phyloP scores from a whole-genome alignment of 352 stramenopile genomes.

The Phytophthora ohioensis region DNA sequence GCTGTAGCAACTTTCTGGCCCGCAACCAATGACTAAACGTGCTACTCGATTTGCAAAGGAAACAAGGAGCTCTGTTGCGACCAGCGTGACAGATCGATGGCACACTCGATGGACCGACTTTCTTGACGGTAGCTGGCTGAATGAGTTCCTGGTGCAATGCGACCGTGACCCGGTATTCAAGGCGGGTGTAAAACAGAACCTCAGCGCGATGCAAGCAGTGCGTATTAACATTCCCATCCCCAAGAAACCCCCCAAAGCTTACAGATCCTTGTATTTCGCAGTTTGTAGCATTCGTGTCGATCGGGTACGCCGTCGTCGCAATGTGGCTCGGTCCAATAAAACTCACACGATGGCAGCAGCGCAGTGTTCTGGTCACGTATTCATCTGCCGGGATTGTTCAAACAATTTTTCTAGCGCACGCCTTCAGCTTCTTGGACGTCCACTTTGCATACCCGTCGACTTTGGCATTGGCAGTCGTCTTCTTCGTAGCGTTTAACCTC shows the following conservation, averaged over 20 bases:
- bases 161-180: slow-evolving; percentile 44
- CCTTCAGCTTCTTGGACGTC: slow-evolving; percentile 33
- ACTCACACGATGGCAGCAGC: slow-evolving; percentile 58
- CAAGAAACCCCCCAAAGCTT: slow-evolving; percentile 1
- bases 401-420: slow-evolving; percentile 47
- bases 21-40: no score
- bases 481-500: slow-evolving; percentile 64
- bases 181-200: slow-evolving; percentile 28
- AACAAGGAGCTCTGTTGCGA: not conserved
- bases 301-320: slow-evolving; percentile 49
- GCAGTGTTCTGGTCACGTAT: slow-evolving; percentile 51
- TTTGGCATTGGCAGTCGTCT: slow-evolving; percentile 37
- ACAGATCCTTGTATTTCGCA: slow-evolving; percentile 26
- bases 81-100: not conserved
- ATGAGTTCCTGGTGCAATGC: slow-evolving; percentile 33
- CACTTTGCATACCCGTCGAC: slow-evolving; percentile 48
- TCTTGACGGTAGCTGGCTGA: slow-evolving; percentile 23
- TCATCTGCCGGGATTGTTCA: slow-evolving; percentile 46
- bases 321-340: slow-evolving; percentile 63
- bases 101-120: slow-evolving; percentile 14
- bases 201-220: slow-evolving; percentile 54
- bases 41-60: not conserved
- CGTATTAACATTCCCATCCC: slow-evolving; percentile 4
- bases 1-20: not conserved
- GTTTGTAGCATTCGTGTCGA: slow-evolving; percentile 62